A percentile compares a stretch with the other conserved stretches of the same genome.
These are phyloP conservation scores for Oryza nivara DNA, from an alignment of 176 grass and related monocot genomes.

Conservation along the genomic window DNA sequence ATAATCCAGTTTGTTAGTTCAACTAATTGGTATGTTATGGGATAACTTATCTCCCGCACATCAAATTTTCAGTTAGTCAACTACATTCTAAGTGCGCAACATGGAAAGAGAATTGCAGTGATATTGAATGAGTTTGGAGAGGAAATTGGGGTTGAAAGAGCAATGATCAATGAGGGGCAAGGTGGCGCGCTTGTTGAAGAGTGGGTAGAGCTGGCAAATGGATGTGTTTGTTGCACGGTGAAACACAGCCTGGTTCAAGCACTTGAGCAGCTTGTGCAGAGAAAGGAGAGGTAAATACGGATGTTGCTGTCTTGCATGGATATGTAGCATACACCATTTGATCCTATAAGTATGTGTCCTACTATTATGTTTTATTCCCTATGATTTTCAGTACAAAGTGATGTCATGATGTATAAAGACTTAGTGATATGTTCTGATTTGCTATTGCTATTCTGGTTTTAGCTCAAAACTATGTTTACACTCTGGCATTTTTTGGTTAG, in stretches of 20 bases:
- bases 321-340: slow-evolving; percentile 1
- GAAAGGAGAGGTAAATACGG: slow-evolving; percentile 71
- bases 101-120: slow-evolving; percentile 88
- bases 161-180: slow-evolving; percentile 97
- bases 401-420: not conserved
- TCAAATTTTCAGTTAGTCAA: slow-evolving; percentile 78
- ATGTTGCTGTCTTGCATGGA: not conserved
- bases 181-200: slow-evolving; percentile 88
- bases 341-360: not conserved
- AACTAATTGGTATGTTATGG: not conserved
- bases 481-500: not conserved
- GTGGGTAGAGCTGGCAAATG: slow-evolving; percentile 96
- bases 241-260: slow-evolving; percentile 98
- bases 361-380: not conserved
- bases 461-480: not conserved
- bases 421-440: slow-evolving; percentile 4
- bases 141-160: slow-evolving; percentile 92
- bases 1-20: not conserved
- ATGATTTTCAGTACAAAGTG: slow-evolving; percentile 14
- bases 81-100: slow-evolving; percentile 78
- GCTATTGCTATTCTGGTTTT: not conserved
- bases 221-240: slow-evolving; percentile 93
- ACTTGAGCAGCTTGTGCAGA: slow-evolving; percentile 92
- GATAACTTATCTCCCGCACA: slow-evolving; percentile 7
- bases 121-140: slow-evolving; percentile 97